Evolutionary conservation across 2,329 filamentous ascomycete species (phyloP).

Genomic region (Metarhizium anisopliae): DNA sequence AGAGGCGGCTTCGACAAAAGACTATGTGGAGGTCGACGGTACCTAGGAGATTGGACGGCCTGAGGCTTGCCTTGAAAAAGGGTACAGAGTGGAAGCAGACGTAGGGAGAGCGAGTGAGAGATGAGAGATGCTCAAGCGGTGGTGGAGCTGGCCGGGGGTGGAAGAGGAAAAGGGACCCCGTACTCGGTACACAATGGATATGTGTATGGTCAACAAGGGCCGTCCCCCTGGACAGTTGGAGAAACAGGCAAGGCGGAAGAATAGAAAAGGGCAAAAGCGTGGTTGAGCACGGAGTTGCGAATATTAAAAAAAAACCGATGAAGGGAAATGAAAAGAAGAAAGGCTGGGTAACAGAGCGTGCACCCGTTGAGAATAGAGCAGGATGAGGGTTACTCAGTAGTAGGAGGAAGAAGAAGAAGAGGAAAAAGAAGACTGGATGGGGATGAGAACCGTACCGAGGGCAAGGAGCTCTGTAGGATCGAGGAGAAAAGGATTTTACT

Average conservation of each 20-base stretch:
- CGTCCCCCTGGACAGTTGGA: not conserved
- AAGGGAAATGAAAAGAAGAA: not conserved
- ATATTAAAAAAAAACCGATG: not conserved
- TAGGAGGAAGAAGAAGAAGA: slow-evolving; percentile 1
- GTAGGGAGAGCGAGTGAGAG: slow-evolving; percentile 1
- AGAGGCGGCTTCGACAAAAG: slow-evolving; percentile 8
- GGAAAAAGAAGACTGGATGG: not conserved
- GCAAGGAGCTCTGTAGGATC: not conserved
- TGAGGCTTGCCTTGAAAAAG: slow-evolving; percentile 5
- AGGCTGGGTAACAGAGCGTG: not conserved
- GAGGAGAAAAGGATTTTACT: not conserved
- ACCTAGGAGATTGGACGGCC: slow-evolving; percentile 7
- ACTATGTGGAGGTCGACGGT: slow-evolving; percentile 10
- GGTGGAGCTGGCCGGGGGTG: slow-evolving; percentile 1
- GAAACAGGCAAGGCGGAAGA: not conserved
- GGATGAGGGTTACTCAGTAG: slow-evolving; percentile 3
- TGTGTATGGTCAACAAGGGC: not conserved
- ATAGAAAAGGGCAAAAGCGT: slow-evolving; percentile 3
- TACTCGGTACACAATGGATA: not conserved
- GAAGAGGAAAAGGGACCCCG: not conserved
- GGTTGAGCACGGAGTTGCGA: not conserved
- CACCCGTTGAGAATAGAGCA: not conserved
- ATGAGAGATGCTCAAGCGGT: not conserved
- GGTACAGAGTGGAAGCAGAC: not conserved
- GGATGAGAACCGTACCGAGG: no score